Percentiles rank a stretch among this genome's conserved stretches.
These are phyloP conservation scores for Naegleria gruberi DNA, from an alignment of 208 protist species.

Conservation along the genomic window DNA sequence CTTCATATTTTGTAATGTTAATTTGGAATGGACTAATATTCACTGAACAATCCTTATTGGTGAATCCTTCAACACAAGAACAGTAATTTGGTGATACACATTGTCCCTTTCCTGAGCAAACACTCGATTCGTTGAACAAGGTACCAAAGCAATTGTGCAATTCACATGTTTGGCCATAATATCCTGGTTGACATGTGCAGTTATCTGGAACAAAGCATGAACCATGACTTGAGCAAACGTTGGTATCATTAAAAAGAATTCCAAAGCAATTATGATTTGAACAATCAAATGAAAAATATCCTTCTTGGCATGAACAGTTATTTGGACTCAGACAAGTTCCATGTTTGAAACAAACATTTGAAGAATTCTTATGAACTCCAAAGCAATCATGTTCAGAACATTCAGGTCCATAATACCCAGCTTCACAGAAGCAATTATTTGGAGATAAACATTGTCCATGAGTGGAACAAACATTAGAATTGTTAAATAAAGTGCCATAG, in stretches of 20 bases:
- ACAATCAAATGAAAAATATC: not conserved
- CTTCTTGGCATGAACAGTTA: not conserved
- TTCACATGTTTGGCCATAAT: not conserved
- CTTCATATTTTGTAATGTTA: not conserved
- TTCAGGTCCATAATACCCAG: not conserved
- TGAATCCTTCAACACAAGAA: not conserved
- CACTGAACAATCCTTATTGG: not conserved
- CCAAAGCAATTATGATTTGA: not conserved
- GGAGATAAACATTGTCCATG: not conserved
- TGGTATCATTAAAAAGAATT: not conserved
- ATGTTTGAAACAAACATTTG: not conserved
- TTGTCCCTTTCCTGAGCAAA: not conserved
- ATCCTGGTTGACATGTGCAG: not conserved
- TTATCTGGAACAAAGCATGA: not conserved
- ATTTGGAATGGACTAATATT: not conserved
- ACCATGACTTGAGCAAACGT: not conserved
- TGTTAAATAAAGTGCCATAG: not conserved
- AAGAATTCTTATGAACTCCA: too few species aligned
- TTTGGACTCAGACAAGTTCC: not conserved
- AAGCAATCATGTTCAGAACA: not conserved
- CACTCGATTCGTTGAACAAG: not conserved
- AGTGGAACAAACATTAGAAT: not conserved
- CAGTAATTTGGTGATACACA: not conserved
- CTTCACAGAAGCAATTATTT: not conserved
- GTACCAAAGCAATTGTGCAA: not conserved